phyloP scores from a whole-genome alignment of 129 eudicot genomes.

The Chrysanthemum makinoi region DNA sequence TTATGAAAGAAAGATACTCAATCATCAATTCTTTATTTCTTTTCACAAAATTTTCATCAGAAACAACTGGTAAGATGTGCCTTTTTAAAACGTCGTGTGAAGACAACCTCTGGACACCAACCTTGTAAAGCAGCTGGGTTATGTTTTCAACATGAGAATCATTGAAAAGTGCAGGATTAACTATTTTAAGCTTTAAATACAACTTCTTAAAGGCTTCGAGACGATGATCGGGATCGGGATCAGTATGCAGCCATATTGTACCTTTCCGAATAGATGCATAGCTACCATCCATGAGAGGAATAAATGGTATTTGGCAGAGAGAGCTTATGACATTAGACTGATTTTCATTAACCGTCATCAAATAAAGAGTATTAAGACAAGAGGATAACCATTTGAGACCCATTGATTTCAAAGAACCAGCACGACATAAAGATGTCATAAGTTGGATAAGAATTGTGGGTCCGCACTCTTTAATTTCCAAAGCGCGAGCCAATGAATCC shows the following conservation, averaged over 20 bases:
- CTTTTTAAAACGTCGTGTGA: slow-evolving; percentile 65
- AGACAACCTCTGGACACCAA: slow-evolving; percentile 67
- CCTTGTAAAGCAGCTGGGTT: slow-evolving; percentile 49
- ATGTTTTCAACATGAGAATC: slow-evolving; percentile 35
- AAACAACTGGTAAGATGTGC: slow-evolving; percentile 61
- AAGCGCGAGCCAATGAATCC: slow-evolving; percentile 58
- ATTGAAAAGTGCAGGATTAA: slow-evolving; percentile 47
- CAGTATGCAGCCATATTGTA: slow-evolving; percentile 64
- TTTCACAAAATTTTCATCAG: slow-evolving; percentile 33
- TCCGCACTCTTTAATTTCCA: slow-evolving; percentile 74
- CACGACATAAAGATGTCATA: slow-evolving; percentile 45
- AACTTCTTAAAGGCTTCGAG: slow-evolving; percentile 47
- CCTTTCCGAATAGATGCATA: slow-evolving; percentile 53
- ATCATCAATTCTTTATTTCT: slow-evolving; percentile 39
- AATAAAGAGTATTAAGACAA: slow-evolving; percentile 55
- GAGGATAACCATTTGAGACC: slow-evolving; percentile 67
- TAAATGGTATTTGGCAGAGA: slow-evolving; percentile 50
- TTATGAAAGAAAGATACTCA: slow-evolving; percentile 60
- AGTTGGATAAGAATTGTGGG: slow-evolving; percentile 53
- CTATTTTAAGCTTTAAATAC: slow-evolving; percentile 52
- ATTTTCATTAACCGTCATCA: slow-evolving; percentile 34
- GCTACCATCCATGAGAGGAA: slow-evolving; percentile 66
- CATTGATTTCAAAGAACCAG: slow-evolving; percentile 47
- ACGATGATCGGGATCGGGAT: slow-evolving; percentile 32
- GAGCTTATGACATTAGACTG: slow-evolving; percentile 38